Conservation (phyloP, 371 early-diverging fungal species). For the Actinomortierella wolfii region DNA sequence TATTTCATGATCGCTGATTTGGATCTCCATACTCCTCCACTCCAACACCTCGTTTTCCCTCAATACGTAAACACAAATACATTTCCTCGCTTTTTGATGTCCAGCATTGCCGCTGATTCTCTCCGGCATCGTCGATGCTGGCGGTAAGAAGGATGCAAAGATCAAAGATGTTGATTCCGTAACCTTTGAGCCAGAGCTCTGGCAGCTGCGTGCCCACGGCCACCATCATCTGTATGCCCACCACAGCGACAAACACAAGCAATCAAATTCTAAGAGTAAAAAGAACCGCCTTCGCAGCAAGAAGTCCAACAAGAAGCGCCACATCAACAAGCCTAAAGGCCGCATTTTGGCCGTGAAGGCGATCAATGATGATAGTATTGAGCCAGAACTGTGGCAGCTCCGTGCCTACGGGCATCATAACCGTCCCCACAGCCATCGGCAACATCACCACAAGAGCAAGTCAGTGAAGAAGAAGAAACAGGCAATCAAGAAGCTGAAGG, state of each 20-base stretch:
- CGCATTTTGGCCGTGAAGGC: too few relatives aligned
- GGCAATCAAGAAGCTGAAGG: slow-evolving; percentile 1
- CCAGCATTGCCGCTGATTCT: slow-evolving; percentile 33
- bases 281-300: background rate
- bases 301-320: background rate
- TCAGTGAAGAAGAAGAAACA: background rate
- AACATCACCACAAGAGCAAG: slow-evolving; percentile 9
- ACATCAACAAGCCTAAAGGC: too few relatives aligned
- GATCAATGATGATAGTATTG: background rate
- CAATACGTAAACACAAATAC: background rate
- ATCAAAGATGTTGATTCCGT: slow-evolving; percentile 6
- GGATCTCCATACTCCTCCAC: background rate
- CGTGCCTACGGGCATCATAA: slow-evolving; percentile 35
- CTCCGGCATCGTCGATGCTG: slow-evolving; percentile 2
- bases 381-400: slow-evolving; percentile 44
- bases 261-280: background rate
- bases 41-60: background rate
- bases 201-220: slow-evolving; percentile 39
- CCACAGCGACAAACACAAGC: background rate
- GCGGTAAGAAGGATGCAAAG: slow-evolving; percentile 11
- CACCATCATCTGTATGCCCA: slow-evolving; percentile 15
- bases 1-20: too few relatives aligned
- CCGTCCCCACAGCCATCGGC: too few relatives aligned
- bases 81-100: background rate
- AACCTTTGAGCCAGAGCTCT: slow-evolving; percentile 11